Percentiles rank a stretch among this genome's conserved stretches.
Conservation (phyloP, 116 monocot species). For the Dioscorea cayenensis region DNA sequence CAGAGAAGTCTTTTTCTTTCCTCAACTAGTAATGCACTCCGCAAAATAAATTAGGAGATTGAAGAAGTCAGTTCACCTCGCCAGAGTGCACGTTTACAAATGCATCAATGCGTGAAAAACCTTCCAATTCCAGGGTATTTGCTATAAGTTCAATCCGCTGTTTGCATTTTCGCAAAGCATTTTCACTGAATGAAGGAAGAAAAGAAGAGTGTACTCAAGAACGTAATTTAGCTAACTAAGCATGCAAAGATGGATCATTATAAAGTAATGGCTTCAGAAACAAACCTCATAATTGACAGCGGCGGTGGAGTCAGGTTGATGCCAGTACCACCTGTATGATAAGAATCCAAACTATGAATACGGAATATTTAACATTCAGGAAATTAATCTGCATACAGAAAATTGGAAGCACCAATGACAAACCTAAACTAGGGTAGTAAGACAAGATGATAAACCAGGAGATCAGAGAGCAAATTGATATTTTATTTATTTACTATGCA, state of each 20-base stretch:
- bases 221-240: too few relatives aligned
- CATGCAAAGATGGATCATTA: too few relatives aligned
- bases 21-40: neutral
- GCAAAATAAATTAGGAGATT: neutral
- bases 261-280: neutral
- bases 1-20: neutral
- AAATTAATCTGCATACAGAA: too few relatives aligned
- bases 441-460: neutral
- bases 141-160: conserved; percentile 69
- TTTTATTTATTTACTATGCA: neutral
- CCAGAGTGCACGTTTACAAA: conserved; percentile 76
- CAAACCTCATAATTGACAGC: conserved; percentile 62
- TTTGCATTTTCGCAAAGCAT: conserved; percentile 61
- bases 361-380: too few relatives aligned
- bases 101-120: conserved; percentile 88
- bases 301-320: conserved; percentile 96
- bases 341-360: too few relatives aligned
- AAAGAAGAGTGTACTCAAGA: neutral
- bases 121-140: conserved; percentile 76
- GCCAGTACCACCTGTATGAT: conserved; percentile 75
- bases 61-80: conserved; percentile 37
- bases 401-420: neutral
- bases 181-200: conserved; percentile 41
- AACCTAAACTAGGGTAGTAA: neutral
- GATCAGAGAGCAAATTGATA: neutral